phyloP scores from a whole-genome alignment of 257 asterid genomes.

The Leonotis leonurus region DNA sequence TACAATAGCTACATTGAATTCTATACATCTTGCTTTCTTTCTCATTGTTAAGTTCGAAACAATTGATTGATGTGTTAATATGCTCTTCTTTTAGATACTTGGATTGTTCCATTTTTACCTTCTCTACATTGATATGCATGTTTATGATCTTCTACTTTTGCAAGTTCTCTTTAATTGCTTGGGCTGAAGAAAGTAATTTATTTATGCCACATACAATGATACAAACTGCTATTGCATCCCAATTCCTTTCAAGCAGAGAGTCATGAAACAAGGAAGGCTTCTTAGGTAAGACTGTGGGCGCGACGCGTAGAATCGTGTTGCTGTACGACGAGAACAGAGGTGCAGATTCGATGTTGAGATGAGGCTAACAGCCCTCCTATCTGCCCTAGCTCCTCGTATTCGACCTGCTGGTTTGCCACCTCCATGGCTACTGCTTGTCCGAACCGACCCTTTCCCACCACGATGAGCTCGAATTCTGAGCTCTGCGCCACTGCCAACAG shows the following conservation, averaged over 20 bases:
- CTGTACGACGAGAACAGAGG: background rate
- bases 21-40: background rate
- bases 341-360: background rate
- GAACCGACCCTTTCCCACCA: background rate
- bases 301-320: background rate
- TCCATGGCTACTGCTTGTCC: background rate
- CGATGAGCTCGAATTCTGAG: background rate
- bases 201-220: background rate
- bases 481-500: background rate
- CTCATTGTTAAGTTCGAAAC: background rate
- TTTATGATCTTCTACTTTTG: too few relatives aligned
- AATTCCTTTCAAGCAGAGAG: too few relatives aligned
- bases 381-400: background rate
- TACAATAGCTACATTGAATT: slow-evolving; percentile 1
- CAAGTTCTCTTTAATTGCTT: too few relatives aligned
- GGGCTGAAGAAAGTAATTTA: background rate
- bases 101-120: background rate
- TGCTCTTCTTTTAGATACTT: too few relatives aligned
- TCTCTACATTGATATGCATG: background rate
- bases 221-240: background rate
- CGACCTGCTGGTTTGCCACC: background rate
- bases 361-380: slow-evolving; percentile 13
- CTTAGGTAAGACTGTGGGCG: background rate
- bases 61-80: too few relatives aligned
- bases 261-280: background rate